Conservation (phyloP, 495 filamentous ascomycete species). For the Hypoxylon lenormandii region DNA sequence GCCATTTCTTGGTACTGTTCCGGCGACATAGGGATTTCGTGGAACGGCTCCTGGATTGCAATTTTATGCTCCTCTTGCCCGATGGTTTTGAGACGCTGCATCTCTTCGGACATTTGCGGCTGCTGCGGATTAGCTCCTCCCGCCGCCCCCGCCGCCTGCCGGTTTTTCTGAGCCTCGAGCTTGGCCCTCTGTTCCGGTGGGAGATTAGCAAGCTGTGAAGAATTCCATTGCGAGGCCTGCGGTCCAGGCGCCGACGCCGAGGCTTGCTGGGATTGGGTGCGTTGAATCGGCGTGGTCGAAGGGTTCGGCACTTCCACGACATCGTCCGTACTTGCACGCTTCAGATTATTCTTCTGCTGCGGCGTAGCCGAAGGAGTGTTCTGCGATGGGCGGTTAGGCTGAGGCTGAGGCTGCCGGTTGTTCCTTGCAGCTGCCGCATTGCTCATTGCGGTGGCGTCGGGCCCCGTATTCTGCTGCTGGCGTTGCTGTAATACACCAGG, state of each 20-base stretch:
- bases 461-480: constrained; percentile 37
- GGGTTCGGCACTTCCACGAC: constrained; percentile 65
- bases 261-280: constrained; percentile 43
- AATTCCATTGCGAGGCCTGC: constrained; percentile 50
- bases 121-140: constrained; percentile 21
- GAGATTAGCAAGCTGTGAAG: constrained; percentile 67
- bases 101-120: constrained; percentile 39
- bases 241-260: constrained; percentile 38
- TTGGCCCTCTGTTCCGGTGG: constrained; percentile 63
- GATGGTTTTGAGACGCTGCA: constrained; percentile 52
- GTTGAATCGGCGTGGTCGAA: constrained; percentile 53
- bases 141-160: constrained; percentile 29
- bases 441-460: constrained; percentile 29
- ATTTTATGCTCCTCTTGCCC: constrained; percentile 48
- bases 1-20: constrained; percentile 53
- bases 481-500: constrained; percentile 26
- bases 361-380: constrained; percentile 30
- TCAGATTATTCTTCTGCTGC: constrained; percentile 55
- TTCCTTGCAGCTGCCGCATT: constrained; percentile 42
- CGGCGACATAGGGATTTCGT: constrained; percentile 56
- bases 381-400: constrained; percentile 35
- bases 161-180: constrained; percentile 53
- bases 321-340: constrained; percentile 74
- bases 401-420: constrained; percentile 42
- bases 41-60: constrained; percentile 43